Evolutionary conservation across 495 filamentous ascomycete genomes (phyloP).

Genomic region (Copromyces sp.): DNA sequence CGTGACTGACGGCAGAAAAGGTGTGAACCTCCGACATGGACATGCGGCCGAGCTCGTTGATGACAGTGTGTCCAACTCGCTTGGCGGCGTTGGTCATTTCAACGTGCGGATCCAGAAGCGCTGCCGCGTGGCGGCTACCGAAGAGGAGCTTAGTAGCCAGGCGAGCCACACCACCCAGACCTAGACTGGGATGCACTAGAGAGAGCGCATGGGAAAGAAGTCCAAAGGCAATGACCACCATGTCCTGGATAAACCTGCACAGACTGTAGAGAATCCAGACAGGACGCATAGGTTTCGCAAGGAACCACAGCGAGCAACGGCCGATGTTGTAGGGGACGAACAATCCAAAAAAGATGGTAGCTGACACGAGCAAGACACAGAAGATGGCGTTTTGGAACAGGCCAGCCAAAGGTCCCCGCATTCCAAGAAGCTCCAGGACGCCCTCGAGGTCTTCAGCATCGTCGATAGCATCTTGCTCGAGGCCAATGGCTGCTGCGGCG

Average conservation of each 20-base stretch:
- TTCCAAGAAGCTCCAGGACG: slow-evolving; percentile 89
- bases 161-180: neutral
- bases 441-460: slow-evolving; percentile 97
- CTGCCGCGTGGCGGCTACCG: slow-evolving; percentile 13
- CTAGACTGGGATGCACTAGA: neutral
- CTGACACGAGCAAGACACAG: slow-evolving; percentile 77
- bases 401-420: slow-evolving; percentile 85
- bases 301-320: slow-evolving; percentile 65
- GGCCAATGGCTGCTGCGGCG: slow-evolving; percentile 30
- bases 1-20: slow-evolving; percentile 40
- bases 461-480: slow-evolving; percentile 48
- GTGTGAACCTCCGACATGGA: slow-evolving; percentile 34
- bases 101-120: neutral
- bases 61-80: slow-evolving; percentile 28
- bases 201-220: slow-evolving; percentile 12
- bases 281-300: slow-evolving; percentile 72
- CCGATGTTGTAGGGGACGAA: slow-evolving; percentile 89
- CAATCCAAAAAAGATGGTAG: slow-evolving; percentile 72
- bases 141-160: slow-evolving; percentile 10
- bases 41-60: slow-evolving; percentile 28
- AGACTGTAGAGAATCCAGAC: slow-evolving; percentile 56
- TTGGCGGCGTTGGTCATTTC: slow-evolving; percentile 16
- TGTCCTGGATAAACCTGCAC: slow-evolving; percentile 56
- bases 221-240: slow-evolving; percentile 28
- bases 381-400: slow-evolving; percentile 92